Evolutionary conservation across 2,329 filamentous ascomycete genomes (phyloP), one percentile per base, ranked within the genome.

Genomic region (Geoglossum cookeanum): DNA sequence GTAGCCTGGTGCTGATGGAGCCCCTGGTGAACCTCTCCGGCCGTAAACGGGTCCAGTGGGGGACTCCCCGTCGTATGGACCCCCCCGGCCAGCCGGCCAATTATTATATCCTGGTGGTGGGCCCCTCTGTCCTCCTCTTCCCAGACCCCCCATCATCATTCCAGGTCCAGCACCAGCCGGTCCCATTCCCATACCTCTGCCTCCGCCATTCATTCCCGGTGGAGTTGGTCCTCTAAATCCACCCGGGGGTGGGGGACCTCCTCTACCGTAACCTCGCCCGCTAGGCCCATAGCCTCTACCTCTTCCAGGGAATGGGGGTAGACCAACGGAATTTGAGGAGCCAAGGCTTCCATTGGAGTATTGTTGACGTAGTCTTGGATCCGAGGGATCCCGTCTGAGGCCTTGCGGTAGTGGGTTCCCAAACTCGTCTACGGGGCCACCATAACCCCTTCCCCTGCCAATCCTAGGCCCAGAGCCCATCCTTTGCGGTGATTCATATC

Each of bases 181-280:
- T 39, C 68, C 68, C 68, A 58, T 66, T 63, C 51, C 64, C 62
- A 51, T 66, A 7, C 62, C 63, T 60, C 65, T 71, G 67, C 59
- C 71, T 67, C 30, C 75, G 71, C 63, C 77, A 69, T 55, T 70
- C 69, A 64, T 69, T 53, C 72, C 71, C 51, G 70, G 68, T n/a
- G 49, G 49, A n/a, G 32, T 3, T 11, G 27, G 27, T 52, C 67
- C 69, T 27, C 62, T 59, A 42, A 58, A 58, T 57, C 60, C 68
- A 11, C 64, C 64, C 39, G 64, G 65, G 11, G 64, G 65, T 51
- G 66, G 64, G 55, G 59, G 53, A 4, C 33, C 37, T 48, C 64
- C 51, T 15, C 64, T 63, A 35, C 71, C 71, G 62, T 71, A 72
- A 9, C 65, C 71, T 55, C 83, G 74, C 29, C 79, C 78, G 58